These are phyloP conservation scores for Entoloma clypeatum DNA, from an alignment of 1,284 basidiomycete genomes.

Conservation along the genomic window DNA sequence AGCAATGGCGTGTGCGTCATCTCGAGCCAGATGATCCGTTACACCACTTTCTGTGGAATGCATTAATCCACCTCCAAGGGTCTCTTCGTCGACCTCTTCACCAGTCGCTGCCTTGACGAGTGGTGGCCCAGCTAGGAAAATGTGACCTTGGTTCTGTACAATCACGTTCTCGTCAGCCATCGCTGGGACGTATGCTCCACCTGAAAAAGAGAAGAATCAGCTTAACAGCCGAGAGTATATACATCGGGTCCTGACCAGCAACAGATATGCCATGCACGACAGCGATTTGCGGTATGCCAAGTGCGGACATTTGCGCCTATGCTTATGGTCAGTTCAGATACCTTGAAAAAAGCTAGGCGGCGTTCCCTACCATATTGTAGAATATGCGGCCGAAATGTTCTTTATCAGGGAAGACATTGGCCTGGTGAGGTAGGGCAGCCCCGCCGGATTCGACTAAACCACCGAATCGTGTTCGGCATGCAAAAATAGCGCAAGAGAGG, in stretches of 20 bases:
- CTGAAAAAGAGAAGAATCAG: slow-evolving; percentile 33
- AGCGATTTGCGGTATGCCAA: slow-evolving; percentile 88
- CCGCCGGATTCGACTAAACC: slow-evolving; percentile 86
- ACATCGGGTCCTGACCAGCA: slow-evolving; percentile 48
- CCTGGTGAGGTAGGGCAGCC: slow-evolving; percentile 89
- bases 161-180: slow-evolving; percentile 98
- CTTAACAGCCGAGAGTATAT: slow-evolving; percentile 2
- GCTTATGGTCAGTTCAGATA: slow-evolving; percentile 1
- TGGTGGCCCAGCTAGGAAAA: slow-evolving; percentile 95
- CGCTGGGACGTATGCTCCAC: slow-evolving; percentile 90
- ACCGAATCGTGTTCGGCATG: not conserved
- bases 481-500: not conserved
- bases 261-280: slow-evolving; percentile 95
- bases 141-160: slow-evolving; percentile 88
- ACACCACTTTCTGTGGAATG: slow-evolving; percentile 93
- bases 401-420: slow-evolving; percentile 88
- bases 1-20: slow-evolving; percentile 85
- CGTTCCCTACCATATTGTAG: slow-evolving; percentile 97
- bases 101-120: slow-evolving; percentile 95
- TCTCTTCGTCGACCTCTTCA: slow-evolving; percentile 90
- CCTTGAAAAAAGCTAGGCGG: slow-evolving; percentile 17
- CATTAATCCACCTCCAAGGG: slow-evolving; percentile 90
- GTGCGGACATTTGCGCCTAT: slow-evolving; percentile 86
- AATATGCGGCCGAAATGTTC: slow-evolving; percentile 96
- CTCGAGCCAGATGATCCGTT: slow-evolving; percentile 86